Evolutionary conservation across 2,329 filamentous ascomycete species (phyloP).

Genomic region (Rutstroemia sp.): DNA sequence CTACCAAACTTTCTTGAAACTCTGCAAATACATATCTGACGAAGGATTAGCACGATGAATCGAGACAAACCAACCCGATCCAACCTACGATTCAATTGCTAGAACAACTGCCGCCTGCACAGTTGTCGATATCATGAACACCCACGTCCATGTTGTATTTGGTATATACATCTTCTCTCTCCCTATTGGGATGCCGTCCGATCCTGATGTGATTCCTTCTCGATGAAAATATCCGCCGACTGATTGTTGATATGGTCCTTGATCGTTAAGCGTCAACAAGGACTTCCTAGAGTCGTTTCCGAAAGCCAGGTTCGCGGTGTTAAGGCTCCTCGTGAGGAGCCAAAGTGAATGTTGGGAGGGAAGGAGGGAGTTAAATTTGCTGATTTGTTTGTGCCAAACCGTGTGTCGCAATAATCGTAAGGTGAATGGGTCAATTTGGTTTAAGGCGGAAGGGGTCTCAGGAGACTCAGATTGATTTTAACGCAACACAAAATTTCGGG

Average conservation of each 20-base stretch:
- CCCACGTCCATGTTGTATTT: slow-evolving; percentile 80
- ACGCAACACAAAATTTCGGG: neutral
- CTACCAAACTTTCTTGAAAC: slow-evolving; percentile 61
- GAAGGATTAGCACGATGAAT: slow-evolving; percentile 9
- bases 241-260: slow-evolving; percentile 29
- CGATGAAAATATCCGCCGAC: slow-evolving; percentile 29
- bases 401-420: neutral
- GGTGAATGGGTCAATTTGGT: slow-evolving; percentile 1
- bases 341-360: slow-evolving; percentile 4
- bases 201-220: slow-evolving; percentile 24
- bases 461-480: neutral
- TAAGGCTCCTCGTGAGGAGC: slow-evolving; percentile 25
- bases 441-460: neutral
- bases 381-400: neutral
- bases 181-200: slow-evolving; percentile 8
- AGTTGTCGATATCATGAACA: slow-evolving; percentile 68
- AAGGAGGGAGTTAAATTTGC: neutral
- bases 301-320: slow-evolving; percentile 39
- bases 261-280: slow-evolving; percentile 34
- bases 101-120: slow-evolving; percentile 76
- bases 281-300: slow-evolving; percentile 40
- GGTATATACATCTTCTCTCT: slow-evolving; percentile 58
- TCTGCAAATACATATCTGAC: slow-evolving; percentile 75
- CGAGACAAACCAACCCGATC: neutral
- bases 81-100: slow-evolving; percentile 74